Base-by-base conservation (phyloP, 495 filamentous ascomycete species). In the Astrothelium macrocarpum region DNA sequence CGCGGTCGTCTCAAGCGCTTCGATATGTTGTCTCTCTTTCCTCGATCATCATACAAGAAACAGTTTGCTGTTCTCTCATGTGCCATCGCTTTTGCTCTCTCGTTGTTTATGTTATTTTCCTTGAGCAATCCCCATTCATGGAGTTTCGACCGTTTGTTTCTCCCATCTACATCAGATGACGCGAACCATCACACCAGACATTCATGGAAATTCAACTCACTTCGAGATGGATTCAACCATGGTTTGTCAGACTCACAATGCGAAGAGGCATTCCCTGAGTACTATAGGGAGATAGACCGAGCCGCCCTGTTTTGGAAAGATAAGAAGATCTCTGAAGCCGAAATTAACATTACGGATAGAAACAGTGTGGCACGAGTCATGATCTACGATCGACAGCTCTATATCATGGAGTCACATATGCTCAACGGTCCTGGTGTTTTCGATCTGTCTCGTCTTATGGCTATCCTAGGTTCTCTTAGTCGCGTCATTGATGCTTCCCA, bases 231-330 rank as follows among this genome's bases (percentile, higher is more conserved):
- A 9, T 34, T 43, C 32, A 64, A 70, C 42, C 61, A 69, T 39
- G 61, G 64, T 23, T 43, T 72, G 3, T 67, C 34, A 43, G 62
- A 67, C 26, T 58, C 43, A 53, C 69, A 72, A 63, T 72, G 70
- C 63, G 25, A 39, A 12, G 59, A 36, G 10, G 69, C 69, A 16
- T 72, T 72, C 36, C 70, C 70, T 5, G 32, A 49, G 1, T 62
- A 69, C 26, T 69, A 61, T 32, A 9, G 56, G 26, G 69, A 71
- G 29, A 61, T 72, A 4, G 64, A 70, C 43, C 65, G 69, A 23
- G 69, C 66, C 0, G 68, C 66, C 10, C 62, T 36, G 23, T 66
- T 62, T 45, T 58, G 68, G 31, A 29, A 60, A 23, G 32, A 63
- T 12, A 29, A 29, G 10, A 29, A 29, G 23, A 56, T 56, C 25